Evolutionary conservation across 148 eudicot species (phyloP), one percentile per base, ranked within the genome.

Genomic region (Vaccinium myrtillus): DNA sequence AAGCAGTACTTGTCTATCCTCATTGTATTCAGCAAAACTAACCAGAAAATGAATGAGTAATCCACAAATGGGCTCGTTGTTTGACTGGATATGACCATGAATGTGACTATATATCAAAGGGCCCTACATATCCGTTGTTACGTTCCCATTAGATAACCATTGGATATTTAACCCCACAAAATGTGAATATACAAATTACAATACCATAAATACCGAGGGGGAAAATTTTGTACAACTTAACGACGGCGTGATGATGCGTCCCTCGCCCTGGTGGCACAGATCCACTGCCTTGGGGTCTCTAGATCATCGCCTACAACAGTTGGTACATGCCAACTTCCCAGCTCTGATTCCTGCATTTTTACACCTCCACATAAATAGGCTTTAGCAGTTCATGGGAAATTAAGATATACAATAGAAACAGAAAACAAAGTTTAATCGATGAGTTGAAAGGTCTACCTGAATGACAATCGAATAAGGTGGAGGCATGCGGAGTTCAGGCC

Each of bases 241-340:
- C 25, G 58, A 67, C 21, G 21, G 53, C 15, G n/a, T 14, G 39
- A 83, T 63, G 55, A 83, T 1, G 69, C 6, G 2, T 49, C 81
- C 83, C 54, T 80, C 25, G 78, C 81, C 87, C 95, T 88, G 63
- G 95, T 91, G 67, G 93, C 93, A 84, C 98, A 94, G 23, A 95
- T 36, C 98, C 98, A 95, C 81, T 93, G 91, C 85, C 94, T 90
- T 4, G 95, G 96, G 55, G 85, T 87, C 89, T 95, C 93, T 9
- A 95, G 89, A 85, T 93, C 98, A 74, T 95, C 94, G 7, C 95
- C 95, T 5, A 86, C 89, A 49, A 92, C 89, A 7, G 95, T 96
- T 13, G 98, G 98, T 84, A 96, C 71, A 82, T 96, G 98, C 98
- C 98, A 96, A 83, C 89, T 88, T 63, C 98, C 98, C 74, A 83